Conservation (phyloP, 345 rosid genomes). For the Syzygium grande region DNA sequence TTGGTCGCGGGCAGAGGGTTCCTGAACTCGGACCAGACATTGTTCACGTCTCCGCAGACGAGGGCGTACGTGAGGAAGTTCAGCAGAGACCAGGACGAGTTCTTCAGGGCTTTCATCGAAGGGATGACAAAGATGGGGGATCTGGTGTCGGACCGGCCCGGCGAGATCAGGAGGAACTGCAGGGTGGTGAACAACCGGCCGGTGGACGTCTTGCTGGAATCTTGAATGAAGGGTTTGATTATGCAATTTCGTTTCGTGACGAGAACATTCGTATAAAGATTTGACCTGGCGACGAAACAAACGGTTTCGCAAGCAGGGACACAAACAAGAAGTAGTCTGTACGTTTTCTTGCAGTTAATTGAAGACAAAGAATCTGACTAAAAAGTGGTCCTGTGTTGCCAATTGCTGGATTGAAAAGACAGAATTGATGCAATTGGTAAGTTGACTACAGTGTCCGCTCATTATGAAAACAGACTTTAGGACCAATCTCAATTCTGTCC, state of each 20-base stretch:
- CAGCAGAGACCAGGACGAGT: conserved; percentile 38
- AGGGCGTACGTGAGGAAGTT: conserved; percentile 42
- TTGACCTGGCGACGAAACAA: background rate
- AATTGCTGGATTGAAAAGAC: background rate
- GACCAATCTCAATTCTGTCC: background rate
- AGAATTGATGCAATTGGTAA: background rate
- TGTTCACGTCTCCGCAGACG: conserved; percentile 46
- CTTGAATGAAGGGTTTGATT: conserved; percentile 9
- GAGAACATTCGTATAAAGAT: background rate
- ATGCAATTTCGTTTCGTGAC: background rate
- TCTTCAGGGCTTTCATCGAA: conserved; percentile 56
- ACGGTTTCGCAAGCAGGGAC: background rate
- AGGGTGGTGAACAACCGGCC: conserved; percentile 45
- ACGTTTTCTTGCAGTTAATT: background rate
- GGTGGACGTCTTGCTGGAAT: conserved; percentile 13
- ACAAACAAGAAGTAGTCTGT: background rate
- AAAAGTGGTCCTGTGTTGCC: background rate
- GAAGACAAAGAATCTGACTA: background rate
- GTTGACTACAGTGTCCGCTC: background rate
- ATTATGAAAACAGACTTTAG: background rate
- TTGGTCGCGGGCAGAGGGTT: conserved; percentile 81
- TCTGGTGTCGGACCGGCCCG: conserved; percentile 54
- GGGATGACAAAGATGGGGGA: conserved; percentile 93
- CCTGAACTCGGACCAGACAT: conserved; percentile 82
- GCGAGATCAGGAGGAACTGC: conserved; percentile 69